Conservation (phyloP, 2,329 filamentous ascomycete species). For the Plenodomus lindquistii region DNA sequence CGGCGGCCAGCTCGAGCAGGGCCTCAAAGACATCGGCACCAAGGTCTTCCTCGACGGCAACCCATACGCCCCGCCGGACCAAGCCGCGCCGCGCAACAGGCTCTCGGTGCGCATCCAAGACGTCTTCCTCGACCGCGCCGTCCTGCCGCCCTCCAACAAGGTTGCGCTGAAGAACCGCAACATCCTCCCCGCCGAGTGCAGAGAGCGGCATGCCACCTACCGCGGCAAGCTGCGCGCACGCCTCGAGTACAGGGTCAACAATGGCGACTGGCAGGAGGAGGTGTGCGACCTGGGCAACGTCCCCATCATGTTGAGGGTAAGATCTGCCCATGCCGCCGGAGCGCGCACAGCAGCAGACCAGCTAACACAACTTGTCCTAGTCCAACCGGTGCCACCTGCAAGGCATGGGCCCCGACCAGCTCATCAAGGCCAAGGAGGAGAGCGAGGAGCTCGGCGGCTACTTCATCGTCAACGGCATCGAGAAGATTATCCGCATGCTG, state of each 20-base stretch:
- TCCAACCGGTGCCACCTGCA: conserved; percentile 91
- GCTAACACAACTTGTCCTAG: conserved; percentile 51
- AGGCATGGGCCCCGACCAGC: conserved; percentile 76
- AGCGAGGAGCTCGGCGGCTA: conserved; percentile 95
- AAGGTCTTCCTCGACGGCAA: conserved; percentile 86
- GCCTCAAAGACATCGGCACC: conserved; percentile 83
- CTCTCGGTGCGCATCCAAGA: conserved; percentile 79
- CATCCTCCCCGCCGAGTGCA: conserved; percentile 88
- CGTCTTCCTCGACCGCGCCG: conserved; percentile 79
- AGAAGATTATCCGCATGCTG: conserved; percentile 93
- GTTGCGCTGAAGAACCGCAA: conserved; percentile 77
- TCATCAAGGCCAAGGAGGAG: conserved; percentile 90
- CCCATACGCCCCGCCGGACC: conserved; percentile 54
- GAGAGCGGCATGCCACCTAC: conserved; percentile 92
- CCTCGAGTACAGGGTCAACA: conserved; percentile 84
- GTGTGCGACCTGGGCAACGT: conserved; percentile 84
- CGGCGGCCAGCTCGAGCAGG: conserved; percentile 74
- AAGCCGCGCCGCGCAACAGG: conserved; percentile 68
- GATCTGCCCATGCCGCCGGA: conserved; percentile 27
- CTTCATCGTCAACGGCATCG: conserved; percentile 96
- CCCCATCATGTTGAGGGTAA: conserved; percentile 89
- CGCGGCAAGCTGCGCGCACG: conserved; percentile 81
- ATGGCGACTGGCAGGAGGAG: conserved; percentile 80
- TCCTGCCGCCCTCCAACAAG: conserved; percentile 81
- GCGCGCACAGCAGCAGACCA: conserved; percentile 14